Percentiles rank a stretch among this genome's conserved stretches.
Conservation (phyloP, 2,329 filamentous ascomycete genomes). For the Nemania serpens region DNA sequence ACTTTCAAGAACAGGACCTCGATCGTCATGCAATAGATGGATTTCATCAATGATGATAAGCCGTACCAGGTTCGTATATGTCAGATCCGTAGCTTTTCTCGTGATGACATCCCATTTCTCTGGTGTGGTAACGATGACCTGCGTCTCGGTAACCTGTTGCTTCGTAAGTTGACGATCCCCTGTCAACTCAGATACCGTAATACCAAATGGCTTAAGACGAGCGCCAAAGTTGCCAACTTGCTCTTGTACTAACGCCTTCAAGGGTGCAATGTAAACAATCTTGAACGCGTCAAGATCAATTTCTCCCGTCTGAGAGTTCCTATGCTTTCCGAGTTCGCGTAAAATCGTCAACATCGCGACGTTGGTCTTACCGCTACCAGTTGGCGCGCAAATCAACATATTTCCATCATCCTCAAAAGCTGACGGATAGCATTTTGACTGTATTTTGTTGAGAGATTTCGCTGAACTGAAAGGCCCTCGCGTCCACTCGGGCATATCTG, state of each 20-base stretch:
- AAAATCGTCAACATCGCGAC: conserved; percentile 97
- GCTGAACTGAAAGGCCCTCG: conserved; percentile 82
- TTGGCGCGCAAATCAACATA: conserved; percentile 96
- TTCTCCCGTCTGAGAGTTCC: conserved; percentile 85
- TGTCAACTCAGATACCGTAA: conserved; percentile 92
- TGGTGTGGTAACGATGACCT: conserved; percentile 96
- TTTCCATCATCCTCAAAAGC: conserved; percentile 96
- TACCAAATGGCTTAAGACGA: conserved; percentile 85
- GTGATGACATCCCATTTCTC: conserved; percentile 99
- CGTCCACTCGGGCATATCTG: conserved; percentile 92
- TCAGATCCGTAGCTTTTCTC: conserved; percentile 93
- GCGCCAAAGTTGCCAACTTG: conserved; percentile 98
- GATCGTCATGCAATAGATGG: conserved; percentile 94
- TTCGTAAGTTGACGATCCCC: conserved; percentile 98
- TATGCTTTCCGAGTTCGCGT: conserved; percentile 94
- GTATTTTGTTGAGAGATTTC: conserved; percentile 90
- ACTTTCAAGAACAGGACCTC: conserved; percentile 94
- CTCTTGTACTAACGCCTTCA: conserved; percentile 96
- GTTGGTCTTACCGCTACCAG: conserved; percentile 97
- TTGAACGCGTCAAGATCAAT: conserved; percentile 97
- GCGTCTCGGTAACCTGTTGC: conserved; percentile 96
- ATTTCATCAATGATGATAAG: conserved; percentile 98
- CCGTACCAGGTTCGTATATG: conserved; percentile 95
- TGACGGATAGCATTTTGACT: conserved; percentile 88
- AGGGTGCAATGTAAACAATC: conserved; percentile 94